phyloP scores from a whole-genome alignment of 441 rosid species.

The Croton laevigatus region DNA sequence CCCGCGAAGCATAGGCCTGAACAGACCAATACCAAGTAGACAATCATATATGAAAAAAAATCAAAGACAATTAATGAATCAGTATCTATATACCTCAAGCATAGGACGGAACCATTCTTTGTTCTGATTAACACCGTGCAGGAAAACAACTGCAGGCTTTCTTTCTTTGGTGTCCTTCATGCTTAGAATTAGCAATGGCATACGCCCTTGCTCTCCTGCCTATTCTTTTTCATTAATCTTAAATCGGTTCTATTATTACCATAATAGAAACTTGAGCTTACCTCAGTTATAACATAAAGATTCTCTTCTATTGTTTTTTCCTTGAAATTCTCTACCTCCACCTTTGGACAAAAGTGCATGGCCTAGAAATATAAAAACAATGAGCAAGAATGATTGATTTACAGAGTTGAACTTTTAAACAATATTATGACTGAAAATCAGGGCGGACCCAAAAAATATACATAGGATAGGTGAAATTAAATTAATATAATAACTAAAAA shows the following conservation, averaged over 20 bases:
- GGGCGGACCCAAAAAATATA: too few species aligned
- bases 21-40: too few species aligned
- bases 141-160: slow-evolving; percentile 80
- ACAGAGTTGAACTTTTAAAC: too few species aligned
- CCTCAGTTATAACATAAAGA: slow-evolving; percentile 74
- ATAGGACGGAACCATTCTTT: slow-evolving; percentile 91
- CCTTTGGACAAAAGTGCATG: slow-evolving; percentile 20
- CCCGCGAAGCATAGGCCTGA: slow-evolving; percentile 92
- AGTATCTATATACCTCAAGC: slow-evolving; percentile 75
- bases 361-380: too few species aligned
- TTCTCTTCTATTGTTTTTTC: slow-evolving; percentile 64
- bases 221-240: slow-evolving; percentile 14
- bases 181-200: slow-evolving; percentile 76
- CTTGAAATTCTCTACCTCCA: slow-evolving; percentile 33
- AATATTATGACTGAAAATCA: too few species aligned
- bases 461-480: too few species aligned
- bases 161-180: slow-evolving; percentile 41
- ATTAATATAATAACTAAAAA: too few species aligned
- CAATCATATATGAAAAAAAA: too few species aligned
- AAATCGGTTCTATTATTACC: neutral
- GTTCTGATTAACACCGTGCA: slow-evolving; percentile 72
- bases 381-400: too few species aligned
- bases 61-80: too few species aligned
- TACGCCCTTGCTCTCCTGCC: slow-evolving; percentile 76
- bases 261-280: slow-evolving; percentile 7